A percentile compares a stretch with the other conserved stretches of the same genome.
Conservation (phyloP, 2,329 filamentous ascomycete species). For the Claviceps sp. region DNA sequence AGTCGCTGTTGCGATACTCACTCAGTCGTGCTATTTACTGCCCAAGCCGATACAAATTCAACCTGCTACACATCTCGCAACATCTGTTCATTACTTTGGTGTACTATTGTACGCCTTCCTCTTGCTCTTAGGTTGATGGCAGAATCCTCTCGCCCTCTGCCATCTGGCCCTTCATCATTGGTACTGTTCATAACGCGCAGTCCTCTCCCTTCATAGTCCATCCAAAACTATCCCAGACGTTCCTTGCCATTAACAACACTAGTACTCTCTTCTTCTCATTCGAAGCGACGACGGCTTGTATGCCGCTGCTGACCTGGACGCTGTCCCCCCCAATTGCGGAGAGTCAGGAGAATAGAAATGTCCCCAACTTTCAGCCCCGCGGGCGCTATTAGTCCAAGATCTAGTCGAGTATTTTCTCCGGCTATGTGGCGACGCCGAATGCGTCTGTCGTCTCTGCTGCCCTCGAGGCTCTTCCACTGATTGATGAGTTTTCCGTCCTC, state of each 20-base stretch:
- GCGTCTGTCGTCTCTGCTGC: background rate
- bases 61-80: background rate
- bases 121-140: background rate
- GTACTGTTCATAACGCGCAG: background rate
- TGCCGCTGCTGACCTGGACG: background rate
- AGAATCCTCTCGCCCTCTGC: background rate
- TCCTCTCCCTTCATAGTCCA: background rate
- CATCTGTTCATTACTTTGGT: background rate
- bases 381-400: too few relatives aligned
- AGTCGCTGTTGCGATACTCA: background rate
- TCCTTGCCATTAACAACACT: background rate
- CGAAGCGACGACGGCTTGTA: constrained; percentile 22
- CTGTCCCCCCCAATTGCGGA: too few relatives aligned
- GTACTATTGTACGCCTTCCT: background rate
- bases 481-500: background rate
- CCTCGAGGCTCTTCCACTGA: background rate
- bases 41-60: background rate
- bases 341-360: too few relatives aligned
- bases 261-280: background rate
- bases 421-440: too few relatives aligned
- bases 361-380: too few relatives aligned
- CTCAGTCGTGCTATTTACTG: background rate
- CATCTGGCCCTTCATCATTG: background rate
- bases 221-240: background rate
- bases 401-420: too few relatives aligned